Base-by-base conservation (phyloP, 208 protist genomes). In the Trypanosoma boissoni region DNA sequence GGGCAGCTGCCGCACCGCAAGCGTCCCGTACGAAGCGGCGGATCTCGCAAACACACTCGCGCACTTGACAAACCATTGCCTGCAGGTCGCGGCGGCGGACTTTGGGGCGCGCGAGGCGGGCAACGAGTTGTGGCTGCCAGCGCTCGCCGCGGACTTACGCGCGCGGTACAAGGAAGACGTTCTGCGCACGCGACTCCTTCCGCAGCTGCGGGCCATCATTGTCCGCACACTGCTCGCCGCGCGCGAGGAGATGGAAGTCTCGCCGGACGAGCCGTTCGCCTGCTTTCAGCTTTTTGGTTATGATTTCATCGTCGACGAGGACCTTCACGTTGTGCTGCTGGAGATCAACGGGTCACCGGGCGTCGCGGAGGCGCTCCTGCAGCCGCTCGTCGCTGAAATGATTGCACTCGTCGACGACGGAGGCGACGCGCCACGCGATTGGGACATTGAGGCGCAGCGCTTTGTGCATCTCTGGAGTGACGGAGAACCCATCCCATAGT, bases 221-320 rank as follows among this genome's bases (percentile, higher is more conserved):
- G 72, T 86, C 10, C 76, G 85, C 29, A 89, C 83, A 14, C 51
- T 96, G 46, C 64, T 91, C 24, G 68, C 72, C 2, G 74, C 81
- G 60, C 79, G 76, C 53, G 64, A 68, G 21, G 54, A 69, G 49
- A 61, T 92, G 39, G 59, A 78, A 39, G 72, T 88, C 21, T 46
- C 69, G 4, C 32, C 55, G 3, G 72, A 80, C 12, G 84, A 89
- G 44, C 64, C 77, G 18, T 92, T 85, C 66, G 49, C 61, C 10
- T 90, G 84, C 50, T 97, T 97, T 51, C 92, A 97, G 56, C 71
- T 97, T 0, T 92, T 95, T 36, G 92, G 92, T 28, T 97, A 93
- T 58, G 92, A 97, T 61, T 36, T 97, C 42, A 76, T 97, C 10
- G 59, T 97, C 7, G 83, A 90, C 26, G 87, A 83, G 10, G 72